A percentile compares a stretch with the other conserved stretches of the same genome.
Evolutionary conservation across 768 basidiomycete genomes (phyloP).

Genomic region (Gloeophyllum trabeum): DNA sequence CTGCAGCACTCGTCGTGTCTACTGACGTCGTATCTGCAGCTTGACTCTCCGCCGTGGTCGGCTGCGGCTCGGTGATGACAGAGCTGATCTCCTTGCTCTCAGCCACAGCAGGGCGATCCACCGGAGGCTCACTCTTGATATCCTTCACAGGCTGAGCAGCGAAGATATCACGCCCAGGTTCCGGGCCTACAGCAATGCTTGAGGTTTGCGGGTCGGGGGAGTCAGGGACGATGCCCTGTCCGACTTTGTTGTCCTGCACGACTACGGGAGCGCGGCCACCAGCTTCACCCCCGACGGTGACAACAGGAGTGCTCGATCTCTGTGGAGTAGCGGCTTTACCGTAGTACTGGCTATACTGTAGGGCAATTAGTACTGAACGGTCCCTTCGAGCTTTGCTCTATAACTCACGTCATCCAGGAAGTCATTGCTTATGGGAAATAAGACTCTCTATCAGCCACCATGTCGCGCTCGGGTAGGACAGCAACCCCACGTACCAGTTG

Average conservation of each 20-base stretch:
- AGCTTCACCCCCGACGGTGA: conserved; percentile 43
- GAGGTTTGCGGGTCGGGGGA: conserved; percentile 18
- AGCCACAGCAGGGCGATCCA: conserved; percentile 8
- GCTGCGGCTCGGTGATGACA: conserved; percentile 10
- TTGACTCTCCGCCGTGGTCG: not conserved
- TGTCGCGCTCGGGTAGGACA: not conserved
- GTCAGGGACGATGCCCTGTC: no score
- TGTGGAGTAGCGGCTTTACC: conserved; percentile 24
- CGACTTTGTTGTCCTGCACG: conserved; percentile 28
- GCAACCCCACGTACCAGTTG: conserved; percentile 52
- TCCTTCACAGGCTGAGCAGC: conserved; percentile 36
- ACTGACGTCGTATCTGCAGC: conserved; percentile 2
- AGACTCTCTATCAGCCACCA: not conserved
- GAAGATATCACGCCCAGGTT: conserved; percentile 72
- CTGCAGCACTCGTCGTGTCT: conserved; percentile 3
- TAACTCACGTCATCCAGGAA: conserved; percentile 53
- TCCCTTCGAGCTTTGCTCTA: no score
- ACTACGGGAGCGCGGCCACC: conserved; percentile 45
- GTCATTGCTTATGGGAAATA: conserved; percentile 37
- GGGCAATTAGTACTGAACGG: conserved; percentile 1
- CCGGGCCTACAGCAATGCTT: conserved; percentile 37
- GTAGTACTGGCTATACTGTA: conserved; percentile 50
- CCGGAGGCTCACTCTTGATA: conserved; percentile 29
- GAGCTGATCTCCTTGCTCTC: conserved; percentile 28
- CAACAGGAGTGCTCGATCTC: conserved; percentile 23